A percentile compares a stretch with the other conserved stretches of the same genome.
Conservation (phyloP, 2,329 filamentous ascomycete genomes). For the Phialophora chinensis region DNA sequence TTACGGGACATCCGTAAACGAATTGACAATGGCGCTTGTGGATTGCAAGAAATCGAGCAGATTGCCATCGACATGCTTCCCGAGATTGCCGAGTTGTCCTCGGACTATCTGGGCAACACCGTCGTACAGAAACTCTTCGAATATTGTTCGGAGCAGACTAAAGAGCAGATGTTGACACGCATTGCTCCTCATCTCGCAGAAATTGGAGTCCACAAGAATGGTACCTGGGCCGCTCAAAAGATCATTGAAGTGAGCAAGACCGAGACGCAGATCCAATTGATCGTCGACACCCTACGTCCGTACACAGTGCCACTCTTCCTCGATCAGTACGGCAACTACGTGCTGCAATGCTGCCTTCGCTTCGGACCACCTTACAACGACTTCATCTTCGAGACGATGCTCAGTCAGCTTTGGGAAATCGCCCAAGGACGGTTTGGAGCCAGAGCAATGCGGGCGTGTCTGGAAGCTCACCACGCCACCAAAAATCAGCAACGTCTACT, state of each 20-base stretch:
- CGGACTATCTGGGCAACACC: conserved; percentile 96
- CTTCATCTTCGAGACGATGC: conserved; percentile 98
- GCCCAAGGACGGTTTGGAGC: conserved; percentile 92
- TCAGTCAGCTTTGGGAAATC: conserved; percentile 91
- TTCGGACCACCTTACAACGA: conserved; percentile 89
- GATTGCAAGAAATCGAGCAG: conserved; percentile 84
- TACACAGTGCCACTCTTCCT: conserved; percentile 92
- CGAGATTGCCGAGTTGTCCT: conserved; percentile 91
- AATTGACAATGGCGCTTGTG: conserved; percentile 92
- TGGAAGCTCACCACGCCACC: conserved; percentile 93
- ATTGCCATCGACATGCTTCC: conserved; percentile 94
- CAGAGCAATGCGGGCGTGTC: conserved; percentile 91
- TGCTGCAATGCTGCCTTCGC: conserved; percentile 92
- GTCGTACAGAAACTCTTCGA: conserved; percentile 99
- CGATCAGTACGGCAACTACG: conserved; percentile 98
- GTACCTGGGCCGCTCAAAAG: conserved; percentile 98
- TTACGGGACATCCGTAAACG: conserved; percentile 95
- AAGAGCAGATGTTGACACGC: conserved; percentile 86
- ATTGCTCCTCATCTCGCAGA: conserved; percentile 93
- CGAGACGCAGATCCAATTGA: conserved; percentile 78
- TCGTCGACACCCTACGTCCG: conserved; percentile 81
- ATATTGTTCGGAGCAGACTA: conserved; percentile 86
- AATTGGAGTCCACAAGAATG: conserved; percentile 98
- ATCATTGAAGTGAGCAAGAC: conserved; percentile 97
- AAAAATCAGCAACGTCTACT: conserved; percentile 96